A percentile compares a stretch with the other conserved stretches of the same genome.
Evolutionary conservation across 768 basidiomycete genomes (phyloP).

Genomic region (Lanmaoa pseudosensibilis): DNA sequence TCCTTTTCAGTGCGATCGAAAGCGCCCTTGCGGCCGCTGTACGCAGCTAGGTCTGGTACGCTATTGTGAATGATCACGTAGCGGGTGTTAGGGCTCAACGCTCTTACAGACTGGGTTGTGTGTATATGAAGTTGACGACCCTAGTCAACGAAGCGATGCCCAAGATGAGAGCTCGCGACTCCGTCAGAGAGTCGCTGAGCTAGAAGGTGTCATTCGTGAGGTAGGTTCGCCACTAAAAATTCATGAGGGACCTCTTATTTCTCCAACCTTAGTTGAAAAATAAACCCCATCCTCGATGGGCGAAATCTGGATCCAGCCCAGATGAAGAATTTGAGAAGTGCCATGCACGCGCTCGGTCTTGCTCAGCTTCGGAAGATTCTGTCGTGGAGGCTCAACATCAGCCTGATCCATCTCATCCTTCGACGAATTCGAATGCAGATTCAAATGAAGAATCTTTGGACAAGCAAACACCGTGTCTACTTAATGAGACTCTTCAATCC

Average conservation of each 20-base stretch:
- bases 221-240: constrained; percentile 33
- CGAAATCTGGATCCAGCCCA: constrained; percentile 27
- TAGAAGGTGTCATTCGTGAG: constrained; percentile 84
- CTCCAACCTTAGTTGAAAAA: constrained; percentile 55
- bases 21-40: constrained; percentile 49
- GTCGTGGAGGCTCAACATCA: constrained; percentile 2
- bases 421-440: neutral
- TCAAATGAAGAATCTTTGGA: constrained; percentile 6
- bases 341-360: constrained; percentile 22
- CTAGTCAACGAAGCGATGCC: constrained; percentile 49
- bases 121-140: constrained; percentile 83
- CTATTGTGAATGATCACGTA: constrained; percentile 27
- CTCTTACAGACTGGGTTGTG: constrained; percentile 67
- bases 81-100: constrained; percentile 12
- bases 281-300: constrained; percentile 70
- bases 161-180: constrained; percentile 67
- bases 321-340: constrained; percentile 30
- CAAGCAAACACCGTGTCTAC: neutral
- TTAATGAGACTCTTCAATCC: constrained; percentile 12
- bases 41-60: constrained; percentile 41
- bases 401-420: constrained; percentile 1
- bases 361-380: constrained; percentile 16
- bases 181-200: constrained; percentile 73
- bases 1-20: constrained; percentile 43
- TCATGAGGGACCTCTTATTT: neutral